phyloP scores from a whole-genome alignment of 164 flowering plant species.

The Vitis labrusca region DNA sequence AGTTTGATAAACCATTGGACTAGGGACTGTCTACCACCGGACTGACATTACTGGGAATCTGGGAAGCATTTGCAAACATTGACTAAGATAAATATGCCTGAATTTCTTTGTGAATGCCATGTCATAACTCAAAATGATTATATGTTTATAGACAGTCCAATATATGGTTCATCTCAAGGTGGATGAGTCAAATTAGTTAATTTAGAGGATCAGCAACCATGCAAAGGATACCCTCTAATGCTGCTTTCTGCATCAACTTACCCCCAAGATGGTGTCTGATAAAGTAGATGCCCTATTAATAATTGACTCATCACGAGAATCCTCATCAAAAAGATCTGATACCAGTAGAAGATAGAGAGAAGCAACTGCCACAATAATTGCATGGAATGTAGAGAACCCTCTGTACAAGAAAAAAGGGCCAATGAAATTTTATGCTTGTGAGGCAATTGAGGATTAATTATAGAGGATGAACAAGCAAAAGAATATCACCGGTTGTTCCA shows the following conservation, averaged over 20 bases:
- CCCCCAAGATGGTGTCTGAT: conserved; percentile 57
- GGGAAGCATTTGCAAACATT: too few species aligned
- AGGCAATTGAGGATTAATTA: not conserved
- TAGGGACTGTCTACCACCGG: too few species aligned
- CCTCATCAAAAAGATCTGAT: conserved; percentile 50
- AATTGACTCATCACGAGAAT: conserved; percentile 27
- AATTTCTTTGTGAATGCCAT: too few species aligned
- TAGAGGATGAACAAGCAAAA: not conserved
- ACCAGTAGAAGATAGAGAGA: conserved; percentile 55
- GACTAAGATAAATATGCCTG: too few species aligned
- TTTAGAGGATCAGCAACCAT: not conserved
- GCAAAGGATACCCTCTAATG: not conserved
- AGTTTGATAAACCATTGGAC: too few species aligned
- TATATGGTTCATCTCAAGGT: not conserved
- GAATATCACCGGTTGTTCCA: conserved; percentile 64
- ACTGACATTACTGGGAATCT: too few species aligned
- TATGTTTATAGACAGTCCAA: too few species aligned
- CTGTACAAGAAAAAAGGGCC: conserved; percentile 25
- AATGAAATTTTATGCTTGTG: not conserved
- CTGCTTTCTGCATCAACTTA: conserved; percentile 24
- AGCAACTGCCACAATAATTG: conserved; percentile 48
- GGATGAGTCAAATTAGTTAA: not conserved
- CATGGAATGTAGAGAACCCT: conserved; percentile 78
- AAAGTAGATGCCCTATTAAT: conserved; percentile 40
- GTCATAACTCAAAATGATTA: too few species aligned